Evolutionary conservation across 225 moss, liverwort and hornwort genomes (phyloP), one percentile per base, ranked within the genome.

Genomic region (Straminergon stramineum): DNA sequence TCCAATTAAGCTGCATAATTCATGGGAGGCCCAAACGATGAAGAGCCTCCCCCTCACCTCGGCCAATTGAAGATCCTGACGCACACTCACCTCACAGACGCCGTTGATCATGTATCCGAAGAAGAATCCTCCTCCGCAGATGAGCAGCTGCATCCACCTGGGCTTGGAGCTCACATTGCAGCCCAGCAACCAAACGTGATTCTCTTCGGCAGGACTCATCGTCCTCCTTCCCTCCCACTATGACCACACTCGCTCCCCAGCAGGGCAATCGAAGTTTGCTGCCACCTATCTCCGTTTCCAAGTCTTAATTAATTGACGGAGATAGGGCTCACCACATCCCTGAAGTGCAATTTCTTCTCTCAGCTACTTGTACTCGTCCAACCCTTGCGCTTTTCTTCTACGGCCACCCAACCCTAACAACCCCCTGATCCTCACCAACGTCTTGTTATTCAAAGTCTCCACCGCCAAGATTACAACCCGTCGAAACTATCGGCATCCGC

Each of bases 61-160:
- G 43, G 27, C 26, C 23, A 87, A 55, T 66, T 58, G 83, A 66
- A 41, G 31, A 68, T 87, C 84, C 56, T 34, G 55, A 73, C 23
- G 34, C 34, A 28, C 75, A 85, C 90, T 57, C 57, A 97, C 97
- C 97, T 97, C 97, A 76, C 97, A 97, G 77, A 97, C 94, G 81
- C 97, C 97, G 85, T 97, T 97, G 70, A 97, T 93, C 97, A 96
- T 95, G 91, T 96, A 97, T 43, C 97, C 97, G 85, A 97, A 94
- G 86, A 97, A 97, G 74, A 97, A 97, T 24, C 96, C 96, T 39
- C 96, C 97, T 43, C 96, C 97, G 58, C 96, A 97, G n/a, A 96
- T 93, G 70, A 97, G 95, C 87, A 97, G 97, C 90, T 97, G 97
- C 91, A 87, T 90, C 96, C 97, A 96, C 89, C 86, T 94, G 60